Evolutionary conservation across 2,329 filamentous ascomycete species (phyloP), one percentile per base, ranked within the genome.

Genomic region (Epichloe elymi): DNA sequence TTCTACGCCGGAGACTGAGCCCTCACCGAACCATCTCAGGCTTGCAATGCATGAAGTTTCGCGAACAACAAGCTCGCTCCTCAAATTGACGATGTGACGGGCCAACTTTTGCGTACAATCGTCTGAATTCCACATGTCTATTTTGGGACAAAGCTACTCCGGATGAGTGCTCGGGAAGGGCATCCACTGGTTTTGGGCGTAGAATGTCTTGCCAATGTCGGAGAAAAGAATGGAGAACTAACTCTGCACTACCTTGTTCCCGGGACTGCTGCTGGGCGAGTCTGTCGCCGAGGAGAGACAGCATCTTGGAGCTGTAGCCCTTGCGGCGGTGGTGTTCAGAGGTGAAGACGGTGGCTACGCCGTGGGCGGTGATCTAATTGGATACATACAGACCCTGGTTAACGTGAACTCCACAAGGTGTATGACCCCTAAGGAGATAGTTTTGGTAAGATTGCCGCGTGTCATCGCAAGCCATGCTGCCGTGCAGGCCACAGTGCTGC

Each of bases 91-190:
- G 14, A 57, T 58, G 26, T 60, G 61, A 39, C 72, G 65, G 1
- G 82, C 66, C 40, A 84, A 59, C 15, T 64, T 55, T 61, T 63
- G 63, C 26, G 82, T 63, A 55, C 74, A 59, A 6, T 77, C 70
- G 4, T 76, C 76, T 0, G 90, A 89, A 62, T 93, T 95, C 91
- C 91, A 97, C 48, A 91, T 71, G 63, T 89, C 78, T 3, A 95
- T 79, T 44, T 79, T 74, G 40, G 74, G 72, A 69, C 88, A 80
- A 43, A 77, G 71, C 85, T 87, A 95, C 51, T 79, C 72, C 3
- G 94, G 73, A 63, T 95, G 89, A 1, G 76, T 73, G 53, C 86
- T 91, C 19, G 78, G 73, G 59, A 85, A 90, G 0, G 82, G 75
- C 46, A 80, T 74, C 90, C 90, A 96, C 44, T 88, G 88, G 56